Evolutionary conservation across 2,329 filamentous ascomycete genomes (phyloP).

Genomic region (Aspergillus arachidicola): DNA sequence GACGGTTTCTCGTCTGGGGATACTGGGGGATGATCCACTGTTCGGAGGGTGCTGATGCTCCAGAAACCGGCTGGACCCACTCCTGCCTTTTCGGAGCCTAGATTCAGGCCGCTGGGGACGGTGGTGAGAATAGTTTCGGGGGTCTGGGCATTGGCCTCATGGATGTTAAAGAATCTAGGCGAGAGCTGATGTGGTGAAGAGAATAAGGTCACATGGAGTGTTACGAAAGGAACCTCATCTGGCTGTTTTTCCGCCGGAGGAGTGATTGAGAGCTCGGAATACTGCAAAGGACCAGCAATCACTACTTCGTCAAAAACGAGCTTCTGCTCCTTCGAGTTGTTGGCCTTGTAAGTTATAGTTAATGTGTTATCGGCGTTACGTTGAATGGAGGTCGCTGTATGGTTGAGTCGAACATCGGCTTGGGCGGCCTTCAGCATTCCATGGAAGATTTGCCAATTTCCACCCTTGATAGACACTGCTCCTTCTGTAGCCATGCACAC

Average conservation of each 20-base stretch:
- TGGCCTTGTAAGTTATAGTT: slow-evolving; percentile 42
- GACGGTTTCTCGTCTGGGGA: slow-evolving; percentile 21
- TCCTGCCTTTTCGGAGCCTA: slow-evolving; percentile 49
- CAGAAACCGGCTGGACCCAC: slow-evolving; percentile 80
- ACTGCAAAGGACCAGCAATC: slow-evolving; percentile 82
- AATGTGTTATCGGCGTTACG: slow-evolving; percentile 44
- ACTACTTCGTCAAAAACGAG: slow-evolving; percentile 74
- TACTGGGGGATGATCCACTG: slow-evolving; percentile 59
- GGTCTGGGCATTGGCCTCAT: slow-evolving; percentile 48
- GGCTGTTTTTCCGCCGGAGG: slow-evolving; percentile 55
- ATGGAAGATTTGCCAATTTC: slow-evolving; percentile 95
- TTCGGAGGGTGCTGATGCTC: slow-evolving; percentile 75
- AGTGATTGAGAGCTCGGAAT: slow-evolving; percentile 64
- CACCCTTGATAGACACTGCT: slow-evolving; percentile 75
- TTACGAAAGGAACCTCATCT: slow-evolving; percentile 80
- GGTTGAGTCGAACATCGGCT: slow-evolving; percentile 66
- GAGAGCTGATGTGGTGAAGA: slow-evolving; percentile 74
- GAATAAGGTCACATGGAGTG: slow-evolving; percentile 87
- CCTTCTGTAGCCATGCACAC: slow-evolving; percentile 88
- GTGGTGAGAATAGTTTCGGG: slow-evolving; percentile 84
- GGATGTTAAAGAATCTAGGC: slow-evolving; percentile 71
- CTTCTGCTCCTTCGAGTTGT: slow-evolving; percentile 19
- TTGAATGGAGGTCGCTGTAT: slow-evolving; percentile 65
- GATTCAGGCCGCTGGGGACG: slow-evolving; percentile 58
- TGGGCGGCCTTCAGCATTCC: slow-evolving; percentile 70